Base-by-base conservation (phyloP, 1,284 basidiomycete genomes). In the Marasmius oreades region DNA sequence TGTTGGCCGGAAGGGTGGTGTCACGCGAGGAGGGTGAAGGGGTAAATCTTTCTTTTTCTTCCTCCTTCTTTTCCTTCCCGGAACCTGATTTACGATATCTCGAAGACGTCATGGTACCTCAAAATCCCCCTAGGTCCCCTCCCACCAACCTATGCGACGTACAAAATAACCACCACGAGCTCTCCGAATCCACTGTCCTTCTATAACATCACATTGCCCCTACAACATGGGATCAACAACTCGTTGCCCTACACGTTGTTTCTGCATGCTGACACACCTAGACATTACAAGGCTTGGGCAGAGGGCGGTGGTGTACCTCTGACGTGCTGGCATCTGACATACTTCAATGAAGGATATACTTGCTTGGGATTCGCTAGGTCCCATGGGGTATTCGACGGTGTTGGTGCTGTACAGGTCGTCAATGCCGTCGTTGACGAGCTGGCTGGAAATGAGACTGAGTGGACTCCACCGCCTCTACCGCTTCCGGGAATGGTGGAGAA, bases 271-370 rank as follows among this genome's bases (percentile, higher is more conserved):
- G 67, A 68, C 2, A 75, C 72, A 1, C 75, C 74, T 4, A 67
- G 71, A 3, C 65, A 67, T 14, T 73, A 70, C 53, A 55, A 65
- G 2, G 55, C 53, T 18, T 76, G 73, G 71, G 28, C 28, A 31
- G 71, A 71, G 51, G 56, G 64, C 6, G 61, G 59, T 11, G 57
- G 57, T 7, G 62, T 69, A 53, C 75, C 75, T 7, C 59, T 76
- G 44, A 73, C 71, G n/a, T 74, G 70, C 59, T 76, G 73, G 73
- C 73, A 76, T 42, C 31, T 77, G 12, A 72, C 71, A 2, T 67
- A 70, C 50, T 74, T 76, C 56, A 69, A 69, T 3, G 60, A 64
- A 16, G 44, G 64, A 20, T 68, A 73, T 52, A 72, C 71, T 3
- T 73, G 71, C 43, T 69, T 77, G 26, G 75, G 76, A 2, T 72